Evolutionary conservation across 225 moss, liverwort and hornwort species (phyloP), one percentile per base, ranked within the genome.

Genomic region (Marchantia polymorpha): DNA sequence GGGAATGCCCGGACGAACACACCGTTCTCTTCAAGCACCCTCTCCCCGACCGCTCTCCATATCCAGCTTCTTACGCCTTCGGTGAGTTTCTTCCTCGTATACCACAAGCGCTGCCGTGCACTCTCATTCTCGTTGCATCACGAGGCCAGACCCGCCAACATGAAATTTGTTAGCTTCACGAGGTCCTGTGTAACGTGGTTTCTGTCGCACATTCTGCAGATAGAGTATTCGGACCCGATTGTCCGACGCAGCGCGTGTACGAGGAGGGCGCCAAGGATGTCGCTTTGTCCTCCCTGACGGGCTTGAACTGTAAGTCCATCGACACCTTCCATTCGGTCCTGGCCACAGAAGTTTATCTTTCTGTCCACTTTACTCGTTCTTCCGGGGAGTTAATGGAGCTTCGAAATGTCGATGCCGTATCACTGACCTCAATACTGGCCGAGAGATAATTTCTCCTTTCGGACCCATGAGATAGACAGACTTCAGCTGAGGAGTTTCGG

Each of bases 211-310:
- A 61, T 83, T 82, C 5, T 71, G 81, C 84, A 96, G 97, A 99
- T 84, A 93, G 99, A 81, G 95, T 99, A 47, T 99, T 99, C 58
- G 99, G 99, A 68, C 95, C 99, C 29, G 93, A 92, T 48, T 88
- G 93, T 60, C 89, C 89, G 48, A 95, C 94, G 11, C 93, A 92
- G 82, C 90, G 84, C 50, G 99, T 99, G 0, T 99, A 99, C 76
- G 93, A 99, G 84, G 95, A 95, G 82, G 99, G 99, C 46, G 99
- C 94, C 20, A 99, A 99, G 80, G 95, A 99, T 82, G 99, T 99
- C 76, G 93, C 99, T 71, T 88, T 99, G 50, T 99, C 99, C 20
- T 92, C 90, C 22, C 90, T 99, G 54, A 90, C 91, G 59, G 99
- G 99, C 47, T 89, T 99, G 52, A 99, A 99, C 80, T 97, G 96